Base-by-base conservation (phyloP, 2,329 filamentous ascomycete genomes). In the Ploettnerulaceae sp. region DNA sequence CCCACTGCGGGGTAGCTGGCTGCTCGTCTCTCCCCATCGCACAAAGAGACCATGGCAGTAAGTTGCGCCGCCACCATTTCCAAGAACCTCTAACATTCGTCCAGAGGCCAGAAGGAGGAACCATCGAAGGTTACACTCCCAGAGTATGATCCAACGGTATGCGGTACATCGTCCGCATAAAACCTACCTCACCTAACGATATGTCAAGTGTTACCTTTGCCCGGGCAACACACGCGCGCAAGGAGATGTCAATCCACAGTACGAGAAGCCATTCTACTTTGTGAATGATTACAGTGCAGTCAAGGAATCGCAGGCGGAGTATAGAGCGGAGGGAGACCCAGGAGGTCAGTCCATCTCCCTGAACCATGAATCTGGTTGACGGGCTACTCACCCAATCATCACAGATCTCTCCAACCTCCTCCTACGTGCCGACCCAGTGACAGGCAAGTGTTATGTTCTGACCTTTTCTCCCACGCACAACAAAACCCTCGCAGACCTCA, bases 21-120 rank as follows among this genome's bases (percentile, higher is more conserved):
- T 98, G 51, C 78, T 98, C 28, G 93, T 98, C 11, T 97, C 93
- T 12, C 93, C 93, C 51, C 93, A 98, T 68, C 77, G 93, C 45
- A 97, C 90, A 43, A 97, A 97, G 77, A 79, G 93, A 55, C 93
- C 93, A 62, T 98, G 93, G 93, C 93, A 96, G 88, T 95, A 73
- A 78, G 86, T 51, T 39, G 9, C 38, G 11, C 34, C 25, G 24
- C 21, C 7, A 7, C 15, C 2, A 31, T 32, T 15, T 40, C 37
- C 21, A 11, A 8, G 9, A 25, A 37, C 15, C 47, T 14, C 42
- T 48, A 53, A 57, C 24, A 21, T 43, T 15, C 40, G 20, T n/a
- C 5, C 49, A 90, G 86, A 73, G 87, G 87, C 50, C 82, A 86
- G 56, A 82, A 93, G 66, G 87, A 93, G 66, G 75, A 73, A 7